Evolutionary conservation across 2,329 filamentous ascomycete species (phyloP).

Genomic region (Hyphodiscus sp.): DNA sequence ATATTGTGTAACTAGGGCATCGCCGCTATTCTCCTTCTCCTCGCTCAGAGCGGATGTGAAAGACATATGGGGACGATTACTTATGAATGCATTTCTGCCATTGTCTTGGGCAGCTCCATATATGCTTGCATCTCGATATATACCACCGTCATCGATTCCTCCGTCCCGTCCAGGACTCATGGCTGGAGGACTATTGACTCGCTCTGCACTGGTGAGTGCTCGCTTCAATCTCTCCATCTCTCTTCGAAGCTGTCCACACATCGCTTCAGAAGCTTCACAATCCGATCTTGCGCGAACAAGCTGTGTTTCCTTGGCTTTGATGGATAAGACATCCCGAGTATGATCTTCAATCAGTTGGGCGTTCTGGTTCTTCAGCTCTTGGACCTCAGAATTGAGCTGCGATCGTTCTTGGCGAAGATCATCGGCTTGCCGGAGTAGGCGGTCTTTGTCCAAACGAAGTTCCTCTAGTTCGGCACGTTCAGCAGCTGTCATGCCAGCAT

Average conservation of each 20-base stretch:
- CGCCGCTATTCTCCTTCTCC: constrained; percentile 68
- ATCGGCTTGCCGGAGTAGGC: constrained; percentile 66
- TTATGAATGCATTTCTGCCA: constrained; percentile 16
- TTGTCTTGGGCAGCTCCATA: constrained; percentile 24
- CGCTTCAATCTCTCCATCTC: constrained; percentile 93
- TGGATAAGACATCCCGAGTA: constrained; percentile 87
- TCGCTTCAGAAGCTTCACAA: constrained; percentile 79
- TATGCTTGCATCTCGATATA: constrained; percentile 45
- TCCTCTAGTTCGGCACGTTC: constrained; percentile 92
- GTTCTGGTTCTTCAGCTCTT: constrained; percentile 94
- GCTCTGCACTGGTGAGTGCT: constrained; percentile 61
- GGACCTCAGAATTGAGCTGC: constrained; percentile 77
- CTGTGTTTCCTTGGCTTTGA: constrained; percentile 98
- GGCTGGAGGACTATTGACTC: constrained; percentile 34
- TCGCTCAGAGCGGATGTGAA: constrained; percentile 61
- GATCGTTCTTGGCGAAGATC: constrained; percentile 77
- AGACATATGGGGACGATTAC: constrained; percentile 38
- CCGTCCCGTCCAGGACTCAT: constrained; percentile 39
- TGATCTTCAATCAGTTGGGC: constrained; percentile 96
- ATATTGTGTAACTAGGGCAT: constrained; percentile 22
- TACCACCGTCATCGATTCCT: constrained; percentile 51
- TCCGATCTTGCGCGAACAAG: constrained; percentile 87
- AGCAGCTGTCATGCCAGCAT: constrained; percentile 64
- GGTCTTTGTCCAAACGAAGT: constrained; percentile 75
- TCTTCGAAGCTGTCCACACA: constrained; percentile 73